These are phyloP conservation scores for Entomortierella beljakovae DNA, from an alignment of 192 early-diverging fungal species.

Conservation along the genomic window DNA sequence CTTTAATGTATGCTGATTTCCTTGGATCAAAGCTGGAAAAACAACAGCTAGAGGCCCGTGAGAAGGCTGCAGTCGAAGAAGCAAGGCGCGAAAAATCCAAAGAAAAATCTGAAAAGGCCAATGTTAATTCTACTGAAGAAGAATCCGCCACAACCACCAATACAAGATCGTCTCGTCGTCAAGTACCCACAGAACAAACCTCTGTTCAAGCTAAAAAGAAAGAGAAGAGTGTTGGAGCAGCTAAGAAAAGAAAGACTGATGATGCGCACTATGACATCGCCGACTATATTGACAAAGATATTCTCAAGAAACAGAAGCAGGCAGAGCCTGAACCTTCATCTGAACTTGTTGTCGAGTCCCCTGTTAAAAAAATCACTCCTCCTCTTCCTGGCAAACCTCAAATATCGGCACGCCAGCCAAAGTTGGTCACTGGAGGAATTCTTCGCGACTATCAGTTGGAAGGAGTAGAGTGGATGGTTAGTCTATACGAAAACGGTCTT, in stretches of 20 bases:
- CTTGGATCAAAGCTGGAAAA: constrained; percentile 80
- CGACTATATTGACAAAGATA: constrained; percentile 63
- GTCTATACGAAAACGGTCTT: constrained; percentile 94
- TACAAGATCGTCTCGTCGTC: constrained; percentile 4
- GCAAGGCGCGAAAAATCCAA: constrained; percentile 11
- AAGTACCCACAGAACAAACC: not conserved
- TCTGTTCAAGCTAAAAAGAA: constrained; percentile 7
- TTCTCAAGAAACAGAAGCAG: constrained; percentile 37
- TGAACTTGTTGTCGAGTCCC: constrained; percentile 12
- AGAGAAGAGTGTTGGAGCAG: constrained; percentile 12
- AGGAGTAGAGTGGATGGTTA: constrained; percentile 96
- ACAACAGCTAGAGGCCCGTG: constrained; percentile 76
- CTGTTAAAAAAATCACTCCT: constrained; percentile 10
- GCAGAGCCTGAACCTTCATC: not conserved
- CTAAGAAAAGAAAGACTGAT: constrained; percentile 63
- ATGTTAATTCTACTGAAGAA: constrained; percentile 16
- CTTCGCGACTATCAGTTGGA: constrained; percentile 95
- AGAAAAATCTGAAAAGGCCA: constrained; percentile 1
- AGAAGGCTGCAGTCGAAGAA: constrained; percentile 53
- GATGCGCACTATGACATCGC: constrained; percentile 61
- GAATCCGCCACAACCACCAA: not conserved
- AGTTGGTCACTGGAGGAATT: constrained; percentile 83
- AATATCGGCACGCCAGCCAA: constrained; percentile 81
- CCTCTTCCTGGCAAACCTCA: constrained; percentile 42
- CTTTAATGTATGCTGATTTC: constrained; percentile 83